Evolutionary conservation across 2,329 filamentous ascomycete species (phyloP).

Genomic region (Talaromyces piceae): DNA sequence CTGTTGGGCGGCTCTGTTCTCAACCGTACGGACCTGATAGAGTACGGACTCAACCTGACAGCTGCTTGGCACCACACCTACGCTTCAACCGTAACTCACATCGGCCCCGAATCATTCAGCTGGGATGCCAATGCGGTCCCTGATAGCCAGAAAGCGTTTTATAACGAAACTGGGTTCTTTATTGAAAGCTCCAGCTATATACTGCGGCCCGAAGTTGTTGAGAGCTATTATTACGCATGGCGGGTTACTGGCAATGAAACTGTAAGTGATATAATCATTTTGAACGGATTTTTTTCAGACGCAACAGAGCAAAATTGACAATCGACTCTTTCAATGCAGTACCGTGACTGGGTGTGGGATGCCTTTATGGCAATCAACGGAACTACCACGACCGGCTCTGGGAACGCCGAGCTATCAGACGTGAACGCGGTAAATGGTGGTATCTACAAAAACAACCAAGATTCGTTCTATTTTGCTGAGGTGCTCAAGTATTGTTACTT

Average conservation of each 20-base stretch:
- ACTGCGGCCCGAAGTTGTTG: conserved; percentile 71
- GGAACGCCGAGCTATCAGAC: conserved; percentile 58
- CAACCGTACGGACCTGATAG: conserved; percentile 56
- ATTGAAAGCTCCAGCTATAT: conserved; percentile 55
- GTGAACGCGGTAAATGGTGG: conserved; percentile 60
- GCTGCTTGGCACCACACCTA: conserved; percentile 72
- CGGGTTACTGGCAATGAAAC: conserved; percentile 64
- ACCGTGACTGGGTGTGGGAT: conserved; percentile 78
- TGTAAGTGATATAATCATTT: conserved; percentile 17
- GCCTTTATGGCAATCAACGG: conserved; percentile 62
- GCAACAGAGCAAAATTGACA: neutral
- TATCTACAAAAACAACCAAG: conserved; percentile 60
- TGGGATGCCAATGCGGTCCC: conserved; percentile 53
- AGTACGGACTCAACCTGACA: conserved; percentile 66
- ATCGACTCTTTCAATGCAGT: conserved; percentile 36
- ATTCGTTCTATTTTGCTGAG: conserved; percentile 84
- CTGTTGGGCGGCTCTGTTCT: conserved; percentile 71
- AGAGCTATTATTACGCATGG: conserved; percentile 82
- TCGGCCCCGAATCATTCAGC: conserved; percentile 66
- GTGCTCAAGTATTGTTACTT: conserved; percentile 78
- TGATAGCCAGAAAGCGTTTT: conserved; percentile 50
- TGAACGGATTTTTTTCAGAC: neutral
- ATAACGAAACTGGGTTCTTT: conserved; percentile 62
- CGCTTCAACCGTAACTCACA: conserved; percentile 57
- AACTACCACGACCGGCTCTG: conserved; percentile 56